Percentiles rank a stretch among this genome's conserved stretches.
phyloP scores from a whole-genome alignment of 2,329 filamentous ascomycete genomes.

The Diaporthe citri region DNA sequence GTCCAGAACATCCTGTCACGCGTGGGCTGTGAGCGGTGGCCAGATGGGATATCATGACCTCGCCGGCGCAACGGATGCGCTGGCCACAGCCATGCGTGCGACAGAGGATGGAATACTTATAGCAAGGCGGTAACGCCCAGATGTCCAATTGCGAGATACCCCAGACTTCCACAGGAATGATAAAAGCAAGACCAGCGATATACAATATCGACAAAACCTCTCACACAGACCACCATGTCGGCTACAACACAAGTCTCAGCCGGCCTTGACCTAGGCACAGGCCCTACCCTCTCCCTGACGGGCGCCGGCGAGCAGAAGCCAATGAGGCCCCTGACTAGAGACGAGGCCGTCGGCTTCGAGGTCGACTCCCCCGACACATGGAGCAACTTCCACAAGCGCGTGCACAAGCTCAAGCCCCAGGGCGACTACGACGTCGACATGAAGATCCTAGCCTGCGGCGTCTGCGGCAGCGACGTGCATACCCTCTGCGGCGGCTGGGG shows the following conservation, averaged over 20 bases:
- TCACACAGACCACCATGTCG: slow-evolving; percentile 2
- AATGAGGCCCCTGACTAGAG: slow-evolving; percentile 22
- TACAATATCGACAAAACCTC: not conserved
- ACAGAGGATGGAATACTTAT: slow-evolving; percentile 4
- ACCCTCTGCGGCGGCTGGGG: slow-evolving; percentile 79
- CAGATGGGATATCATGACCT: slow-evolving; percentile 31
- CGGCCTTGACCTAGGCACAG: not conserved
- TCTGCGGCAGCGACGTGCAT: slow-evolving; percentile 80
- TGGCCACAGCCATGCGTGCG: not conserved
- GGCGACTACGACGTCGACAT: slow-evolving; percentile 90
- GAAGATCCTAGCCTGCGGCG: slow-evolving; percentile 84
- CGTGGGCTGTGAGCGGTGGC: not conserved
- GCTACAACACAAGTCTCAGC: slow-evolving; percentile 22
- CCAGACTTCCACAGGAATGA: not conserved
- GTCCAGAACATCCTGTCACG: slow-evolving; percentile 20
- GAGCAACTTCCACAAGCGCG: slow-evolving; percentile 75
- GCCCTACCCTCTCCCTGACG: slow-evolving; percentile 2
- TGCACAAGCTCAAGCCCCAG: slow-evolving; percentile 88
- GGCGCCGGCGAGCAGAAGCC: slow-evolving; percentile 23
- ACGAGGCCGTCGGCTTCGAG: slow-evolving; percentile 63
- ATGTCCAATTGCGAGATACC: not conserved
- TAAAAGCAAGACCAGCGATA: not conserved
- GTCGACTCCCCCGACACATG: slow-evolving; percentile 66
- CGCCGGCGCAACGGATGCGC: slow-evolving; percentile 20
- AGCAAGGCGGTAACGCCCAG: not conserved